phyloP scores from a whole-genome alignment of 345 rosid species.

The Eucalyptus curtisii region DNA sequence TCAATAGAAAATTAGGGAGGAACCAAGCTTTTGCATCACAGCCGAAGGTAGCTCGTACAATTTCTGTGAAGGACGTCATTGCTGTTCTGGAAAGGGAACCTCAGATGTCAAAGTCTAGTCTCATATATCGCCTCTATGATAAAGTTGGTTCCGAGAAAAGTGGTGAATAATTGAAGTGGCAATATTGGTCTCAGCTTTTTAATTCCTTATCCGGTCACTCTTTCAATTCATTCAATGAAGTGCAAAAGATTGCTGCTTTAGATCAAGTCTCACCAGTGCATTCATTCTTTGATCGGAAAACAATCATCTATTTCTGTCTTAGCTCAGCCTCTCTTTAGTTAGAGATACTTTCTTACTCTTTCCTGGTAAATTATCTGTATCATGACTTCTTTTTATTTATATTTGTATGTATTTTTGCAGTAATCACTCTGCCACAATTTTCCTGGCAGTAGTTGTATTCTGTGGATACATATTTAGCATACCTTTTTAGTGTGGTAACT shows the following conservation, averaged over 20 bases:
- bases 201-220: background rate
- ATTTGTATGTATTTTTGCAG: background rate
- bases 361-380: background rate
- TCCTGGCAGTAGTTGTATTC: background rate
- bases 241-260: background rate
- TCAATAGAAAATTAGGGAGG: constrained; percentile 42
- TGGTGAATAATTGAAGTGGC: constrained; percentile 8
- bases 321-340: background rate
- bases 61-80: constrained; percentile 71
- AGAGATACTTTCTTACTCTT: background rate
- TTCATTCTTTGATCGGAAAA: background rate
- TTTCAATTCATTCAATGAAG: background rate
- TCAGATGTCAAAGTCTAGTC: constrained; percentile 79
- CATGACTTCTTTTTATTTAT: background rate
- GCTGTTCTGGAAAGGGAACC: constrained; percentile 91
- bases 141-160: constrained; percentile 22
- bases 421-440: background rate
- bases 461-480: background rate
- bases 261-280: background rate
- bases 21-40: constrained; percentile 34
- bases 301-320: background rate
- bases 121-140: constrained; percentile 60
- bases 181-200: background rate
- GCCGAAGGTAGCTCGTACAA: constrained; percentile 38
- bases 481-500: background rate